Evolutionary conservation across 2,329 filamentous ascomycete genomes (phyloP).

Genomic region (Sclerotinia minor): DNA sequence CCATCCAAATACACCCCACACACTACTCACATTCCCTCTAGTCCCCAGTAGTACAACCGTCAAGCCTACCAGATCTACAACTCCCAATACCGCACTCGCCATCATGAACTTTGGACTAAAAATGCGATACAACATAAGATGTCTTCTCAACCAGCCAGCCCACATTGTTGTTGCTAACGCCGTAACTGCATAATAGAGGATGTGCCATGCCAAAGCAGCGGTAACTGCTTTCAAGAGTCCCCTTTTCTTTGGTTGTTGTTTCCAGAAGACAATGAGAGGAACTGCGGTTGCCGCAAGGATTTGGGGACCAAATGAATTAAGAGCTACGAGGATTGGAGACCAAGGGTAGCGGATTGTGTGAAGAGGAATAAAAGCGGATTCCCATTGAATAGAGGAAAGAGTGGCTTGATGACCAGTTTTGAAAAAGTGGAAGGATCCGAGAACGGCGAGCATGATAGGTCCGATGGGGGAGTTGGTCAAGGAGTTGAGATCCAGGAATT

Average conservation of each 20-base stretch:
- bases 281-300: conserved; percentile 79
- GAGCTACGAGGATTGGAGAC: conserved; percentile 74
- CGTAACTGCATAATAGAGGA: conserved; percentile 80
- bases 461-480: conserved; percentile 72
- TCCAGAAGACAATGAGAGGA: conserved; percentile 85
- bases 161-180: conserved; percentile 85
- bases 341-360: conserved; percentile 83
- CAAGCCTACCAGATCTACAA: conserved; percentile 75
- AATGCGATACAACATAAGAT: conserved; percentile 95
- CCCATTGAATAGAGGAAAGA: conserved; percentile 89
- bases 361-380: conserved; percentile 87
- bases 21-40: conserved; percentile 72
- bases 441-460: conserved; percentile 78
- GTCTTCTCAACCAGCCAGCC: conserved; percentile 82
- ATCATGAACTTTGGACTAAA: conserved; percentile 92
- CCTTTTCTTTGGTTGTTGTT: conserved; percentile 71
- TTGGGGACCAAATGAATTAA: conserved; percentile 89
- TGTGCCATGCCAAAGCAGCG: conserved; percentile 70
- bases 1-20: conserved; percentile 85
- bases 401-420: conserved; percentile 95
- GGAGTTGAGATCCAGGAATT: conserved; percentile 61
- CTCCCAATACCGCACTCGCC: conserved; percentile 67
- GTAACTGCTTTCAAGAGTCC: conserved; percentile 56
- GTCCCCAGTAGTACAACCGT: conserved; percentile 71
- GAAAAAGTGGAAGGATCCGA: conserved; percentile 94